phyloP scores from a whole-genome alignment of 163 green algal species.

The Chlamydomonas reinhardtii region DNA sequence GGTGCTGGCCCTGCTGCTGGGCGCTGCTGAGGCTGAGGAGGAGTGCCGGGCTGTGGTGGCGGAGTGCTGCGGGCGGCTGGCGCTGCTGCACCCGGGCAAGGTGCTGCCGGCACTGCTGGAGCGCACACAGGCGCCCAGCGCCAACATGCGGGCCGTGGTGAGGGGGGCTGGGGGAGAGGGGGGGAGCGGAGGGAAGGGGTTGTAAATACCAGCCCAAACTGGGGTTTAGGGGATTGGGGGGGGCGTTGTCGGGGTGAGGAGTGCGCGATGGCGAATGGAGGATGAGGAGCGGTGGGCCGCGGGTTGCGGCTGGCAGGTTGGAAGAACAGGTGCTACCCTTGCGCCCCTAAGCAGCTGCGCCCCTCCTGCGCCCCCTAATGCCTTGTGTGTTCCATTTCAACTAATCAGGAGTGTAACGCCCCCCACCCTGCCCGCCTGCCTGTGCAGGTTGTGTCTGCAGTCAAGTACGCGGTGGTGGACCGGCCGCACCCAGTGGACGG shows the following conservation, averaged over 20 bases:
- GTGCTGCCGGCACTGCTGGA: slow-evolving; percentile 72
- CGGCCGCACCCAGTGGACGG: slow-evolving; percentile 79
- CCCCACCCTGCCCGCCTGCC: no score
- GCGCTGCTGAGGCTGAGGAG: slow-evolving; percentile 77
- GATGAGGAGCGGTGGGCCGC: no score
- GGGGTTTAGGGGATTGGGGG: no score
- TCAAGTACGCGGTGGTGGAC: slow-evolving; percentile 84
- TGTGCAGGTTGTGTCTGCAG: slow-evolving; percentile 82
- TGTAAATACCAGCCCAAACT: no score
- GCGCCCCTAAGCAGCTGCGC: no score
- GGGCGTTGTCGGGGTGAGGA: no score
- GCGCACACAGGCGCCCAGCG: slow-evolving; percentile 34
- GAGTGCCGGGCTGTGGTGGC: slow-evolving; percentile 90
- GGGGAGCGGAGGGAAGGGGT: neutral
- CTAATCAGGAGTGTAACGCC: no score
- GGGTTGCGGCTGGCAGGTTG: no score
- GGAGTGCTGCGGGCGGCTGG: slow-evolving; percentile 93
- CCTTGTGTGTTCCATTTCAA: no score
- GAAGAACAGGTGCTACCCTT: no score
- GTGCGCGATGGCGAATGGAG: no score
- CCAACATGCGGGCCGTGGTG: slow-evolving; percentile 69
- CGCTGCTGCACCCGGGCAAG: slow-evolving; percentile 74
- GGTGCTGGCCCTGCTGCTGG: slow-evolving; percentile 77
- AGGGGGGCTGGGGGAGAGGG: neutral
- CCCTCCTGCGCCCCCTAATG: no score